Evolutionary conservation across 2,329 filamentous ascomycete species (phyloP).

Genomic region (Epichloe uncinata): DNA sequence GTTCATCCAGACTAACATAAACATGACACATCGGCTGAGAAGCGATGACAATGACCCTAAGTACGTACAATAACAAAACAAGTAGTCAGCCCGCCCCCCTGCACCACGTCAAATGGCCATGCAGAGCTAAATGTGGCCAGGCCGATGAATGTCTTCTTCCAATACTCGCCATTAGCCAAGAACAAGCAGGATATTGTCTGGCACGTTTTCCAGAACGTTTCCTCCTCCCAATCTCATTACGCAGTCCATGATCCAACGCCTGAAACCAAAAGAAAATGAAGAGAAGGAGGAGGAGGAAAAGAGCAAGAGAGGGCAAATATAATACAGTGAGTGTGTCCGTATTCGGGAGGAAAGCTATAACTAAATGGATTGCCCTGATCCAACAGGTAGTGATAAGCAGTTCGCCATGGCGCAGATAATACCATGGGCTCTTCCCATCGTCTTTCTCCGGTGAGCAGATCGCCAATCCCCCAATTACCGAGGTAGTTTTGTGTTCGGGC

Average conservation of each 20-base stretch:
- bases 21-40: conserved; percentile 6
- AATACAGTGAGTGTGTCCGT: background rate
- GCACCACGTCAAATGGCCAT: background rate
- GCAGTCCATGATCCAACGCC: conserved; percentile 5
- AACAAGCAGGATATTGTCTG: background rate
- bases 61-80: conserved; percentile 2
- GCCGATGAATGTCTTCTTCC: background rate
- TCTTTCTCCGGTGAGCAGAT: conserved; percentile 1
- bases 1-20: background rate
- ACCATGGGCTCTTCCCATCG: background rate
- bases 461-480: background rate
- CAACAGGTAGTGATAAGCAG: background rate
- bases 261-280: conserved; percentile 5
- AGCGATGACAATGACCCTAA: conserved; percentile 6
- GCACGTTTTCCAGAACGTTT: background rate
- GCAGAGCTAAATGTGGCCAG: background rate
- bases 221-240: background rate
- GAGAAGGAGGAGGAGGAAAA: conserved; percentile 6
- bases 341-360: background rate
- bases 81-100: background rate
- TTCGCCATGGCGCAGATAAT: conserved; percentile 3
- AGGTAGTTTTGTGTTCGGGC: background rate
- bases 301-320: background rate
- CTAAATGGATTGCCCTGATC: background rate
- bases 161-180: conserved; percentile 1